Evolutionary conservation across 1,284 basidiomycete species (phyloP).

Genomic region (Ustilago xerochloae): DNA sequence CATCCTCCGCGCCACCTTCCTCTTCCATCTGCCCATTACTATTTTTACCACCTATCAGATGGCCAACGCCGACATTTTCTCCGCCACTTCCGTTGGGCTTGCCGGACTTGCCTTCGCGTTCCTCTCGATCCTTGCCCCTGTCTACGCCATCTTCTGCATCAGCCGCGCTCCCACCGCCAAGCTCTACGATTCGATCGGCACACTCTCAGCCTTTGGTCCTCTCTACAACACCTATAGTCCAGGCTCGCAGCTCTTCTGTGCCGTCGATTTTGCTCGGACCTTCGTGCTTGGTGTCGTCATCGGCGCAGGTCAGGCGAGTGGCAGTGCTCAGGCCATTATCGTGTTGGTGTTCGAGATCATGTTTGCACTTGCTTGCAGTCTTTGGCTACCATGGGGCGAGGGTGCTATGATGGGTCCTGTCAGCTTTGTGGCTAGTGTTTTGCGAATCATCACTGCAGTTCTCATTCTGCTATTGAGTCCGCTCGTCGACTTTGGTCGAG

Average conservation of each 20-base stretch:
- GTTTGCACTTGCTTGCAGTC: constrained; percentile 54
- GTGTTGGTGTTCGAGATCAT: constrained; percentile 72
- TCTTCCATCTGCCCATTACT: constrained; percentile 94
- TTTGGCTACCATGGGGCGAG: constrained; percentile 93
- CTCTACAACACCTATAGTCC: constrained; percentile 94
- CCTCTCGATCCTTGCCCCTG: constrained; percentile 82
- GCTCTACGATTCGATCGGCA: constrained; percentile 91
- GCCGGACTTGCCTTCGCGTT: constrained; percentile 81
- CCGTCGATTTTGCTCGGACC: constrained; percentile 82
- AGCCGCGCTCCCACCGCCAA: constrained; percentile 84
- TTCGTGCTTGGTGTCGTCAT: constrained; percentile 82
- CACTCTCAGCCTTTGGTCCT: constrained; percentile 89
- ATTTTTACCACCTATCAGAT: constrained; percentile 90
- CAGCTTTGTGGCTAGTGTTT: constrained; percentile 88
- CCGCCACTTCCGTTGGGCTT: constrained; percentile 74
- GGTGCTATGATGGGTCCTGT: constrained; percentile 95
- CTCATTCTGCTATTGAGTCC: constrained; percentile 87
- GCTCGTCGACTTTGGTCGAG: constrained; percentile 73
- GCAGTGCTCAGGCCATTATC: constrained; percentile 88
- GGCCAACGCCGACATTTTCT: constrained; percentile 73
- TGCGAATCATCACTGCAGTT: constrained; percentile 87
- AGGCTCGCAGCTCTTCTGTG: constrained; percentile 87
- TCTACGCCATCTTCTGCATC: constrained; percentile 79
- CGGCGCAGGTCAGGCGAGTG: constrained; percentile 87
- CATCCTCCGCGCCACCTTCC: constrained; percentile 84